Evolutionary conservation across 371 early-diverging fungal species (phyloP).

Genomic region (Homolaphlyctis polyrhiza): DNA sequence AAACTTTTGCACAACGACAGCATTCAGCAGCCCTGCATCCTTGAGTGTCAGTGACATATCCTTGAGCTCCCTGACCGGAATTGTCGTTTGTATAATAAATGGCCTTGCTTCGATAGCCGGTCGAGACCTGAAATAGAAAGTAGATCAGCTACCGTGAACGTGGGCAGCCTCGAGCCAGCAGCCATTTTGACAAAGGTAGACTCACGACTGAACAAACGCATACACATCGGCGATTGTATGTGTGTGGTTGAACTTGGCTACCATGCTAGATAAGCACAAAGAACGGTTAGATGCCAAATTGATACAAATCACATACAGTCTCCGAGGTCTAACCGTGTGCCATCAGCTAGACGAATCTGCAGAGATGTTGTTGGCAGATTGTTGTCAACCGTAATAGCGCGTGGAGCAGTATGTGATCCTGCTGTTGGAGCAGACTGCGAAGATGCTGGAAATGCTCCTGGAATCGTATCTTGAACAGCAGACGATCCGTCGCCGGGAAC

Average conservation of each 20-base stretch:
- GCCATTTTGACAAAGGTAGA: too few relatives aligned
- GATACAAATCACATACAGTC: neutral
- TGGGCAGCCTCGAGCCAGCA: neutral
- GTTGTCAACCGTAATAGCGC: conserved; percentile 56
- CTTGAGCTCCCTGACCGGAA: conserved; percentile 71
- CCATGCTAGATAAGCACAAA: conserved; percentile 48
- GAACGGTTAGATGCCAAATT: neutral
- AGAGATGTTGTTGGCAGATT: conserved; percentile 76
- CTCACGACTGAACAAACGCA: conserved; percentile 62
- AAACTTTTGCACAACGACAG: conserved; percentile 69
- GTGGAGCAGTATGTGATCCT: conserved; percentile 21
- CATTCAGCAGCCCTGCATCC: conserved; percentile 78
- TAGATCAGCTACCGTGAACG: conserved; percentile 4
- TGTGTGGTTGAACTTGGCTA: conserved; percentile 82
- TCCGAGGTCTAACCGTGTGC: conserved; percentile 44
- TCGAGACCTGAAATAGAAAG: conserved; percentile 30
- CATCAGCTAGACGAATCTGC: conserved; percentile 89
- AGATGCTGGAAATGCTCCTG: conserved; percentile 31
- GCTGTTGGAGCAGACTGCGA: conserved; percentile 19
- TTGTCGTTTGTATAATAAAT: conserved; percentile 74
- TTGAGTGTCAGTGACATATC: conserved; percentile 65
- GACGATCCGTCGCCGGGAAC: conserved; percentile 9
- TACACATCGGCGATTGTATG: conserved; percentile 85
- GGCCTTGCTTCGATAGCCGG: conserved; percentile 47
- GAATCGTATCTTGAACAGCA: neutral